These are phyloP conservation scores for Hygrophorus russula DNA, from an alignment of 768 basidiomycete species.

Conservation along the genomic window DNA sequence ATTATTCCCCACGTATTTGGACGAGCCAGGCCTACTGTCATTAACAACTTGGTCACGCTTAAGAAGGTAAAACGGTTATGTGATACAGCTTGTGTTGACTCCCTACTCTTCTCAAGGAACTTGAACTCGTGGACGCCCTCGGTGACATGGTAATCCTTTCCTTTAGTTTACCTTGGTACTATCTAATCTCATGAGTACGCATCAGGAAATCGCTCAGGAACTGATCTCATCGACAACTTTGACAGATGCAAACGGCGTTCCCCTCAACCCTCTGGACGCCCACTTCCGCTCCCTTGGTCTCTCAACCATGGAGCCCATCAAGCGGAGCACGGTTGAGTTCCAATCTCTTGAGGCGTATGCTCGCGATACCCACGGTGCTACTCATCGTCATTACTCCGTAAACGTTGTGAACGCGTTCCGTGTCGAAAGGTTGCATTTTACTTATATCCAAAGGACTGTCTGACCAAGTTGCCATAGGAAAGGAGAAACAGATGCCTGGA, in stretches of 20 bases:
- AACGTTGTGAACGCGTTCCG: constrained; percentile 37
- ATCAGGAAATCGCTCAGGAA: constrained; percentile 46
- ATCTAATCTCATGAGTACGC: not conserved
- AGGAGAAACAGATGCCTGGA: constrained; percentile 25
- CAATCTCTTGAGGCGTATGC: constrained; percentile 33
- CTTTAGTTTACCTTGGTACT: not conserved
- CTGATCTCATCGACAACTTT: constrained; percentile 30
- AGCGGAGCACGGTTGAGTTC: constrained; percentile 31
- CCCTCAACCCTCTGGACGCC: constrained; percentile 44
- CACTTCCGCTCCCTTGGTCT: constrained; percentile 43
- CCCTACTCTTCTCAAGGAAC: constrained; percentile 24
- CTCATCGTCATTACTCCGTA: constrained; percentile 36
- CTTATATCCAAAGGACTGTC: not conserved
- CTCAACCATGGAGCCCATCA: constrained; percentile 38
- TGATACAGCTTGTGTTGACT: not conserved
- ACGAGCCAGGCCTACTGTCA: constrained; percentile 32
- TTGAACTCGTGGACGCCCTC: constrained; percentile 53
- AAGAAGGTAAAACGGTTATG: constrained; percentile 24
- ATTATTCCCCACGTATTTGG: constrained; percentile 59
- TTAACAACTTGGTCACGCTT: constrained; percentile 24
- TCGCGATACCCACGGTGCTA: constrained; percentile 43
- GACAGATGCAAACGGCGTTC: constrained; percentile 31
- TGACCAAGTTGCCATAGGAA: constrained; percentile 10
- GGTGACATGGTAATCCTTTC: constrained; percentile 42
- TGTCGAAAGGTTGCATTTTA: constrained; percentile 33